Evolutionary conservation across 345 rosid genomes (phyloP), one percentile per base, ranked within the genome.

Genomic region (Gossypium arboreum): DNA sequence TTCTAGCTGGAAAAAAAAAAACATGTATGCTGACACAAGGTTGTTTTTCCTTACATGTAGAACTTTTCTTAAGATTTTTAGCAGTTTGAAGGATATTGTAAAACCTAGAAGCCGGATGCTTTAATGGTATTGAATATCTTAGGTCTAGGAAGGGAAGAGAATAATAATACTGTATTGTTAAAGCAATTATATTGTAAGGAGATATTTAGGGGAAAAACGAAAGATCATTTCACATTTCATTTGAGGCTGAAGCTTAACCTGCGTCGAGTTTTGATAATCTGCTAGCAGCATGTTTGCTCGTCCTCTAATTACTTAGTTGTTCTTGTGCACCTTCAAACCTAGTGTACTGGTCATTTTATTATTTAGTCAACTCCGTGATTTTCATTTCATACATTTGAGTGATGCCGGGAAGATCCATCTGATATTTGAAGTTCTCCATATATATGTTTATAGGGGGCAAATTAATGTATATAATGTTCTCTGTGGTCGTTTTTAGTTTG

Each of bases 11-110:
- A 81, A 82, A 78, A 80, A 29, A 25, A 25, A 2, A 93, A 18
- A 0, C 22, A 93, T 95, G 98, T 93, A 86, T 89, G 94, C 90
- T 68, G 95, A 89, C 73, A 83, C 92, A 41, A 95, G 92, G 4
- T 68, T 89, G 10, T 80, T 91, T 86, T 83, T 76, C 94, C 88
- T 60, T 90, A 87, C 79, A 72, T 89, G 88, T 94, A 88, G 78
- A 84, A 80, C 29, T 84, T 83, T 75, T 78, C 83, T 76, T 86
- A 80, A 29, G 97, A 94, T 74, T 79, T 84, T 79, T 90, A 87
- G 63, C 97, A 84, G 64, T 86, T 88, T 66, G 97, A 91, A 60
- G 98, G 89, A 75, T 91, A 80, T 63, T 90, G 86, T 77, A 86
- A 88, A 72, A 77, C 84, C 68, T 88, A 88, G 76, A 89, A 83